Evolutionary conservation across 1,284 basidiomycete species (phyloP).

Genomic region (Schizophyllum amplum): DNA sequence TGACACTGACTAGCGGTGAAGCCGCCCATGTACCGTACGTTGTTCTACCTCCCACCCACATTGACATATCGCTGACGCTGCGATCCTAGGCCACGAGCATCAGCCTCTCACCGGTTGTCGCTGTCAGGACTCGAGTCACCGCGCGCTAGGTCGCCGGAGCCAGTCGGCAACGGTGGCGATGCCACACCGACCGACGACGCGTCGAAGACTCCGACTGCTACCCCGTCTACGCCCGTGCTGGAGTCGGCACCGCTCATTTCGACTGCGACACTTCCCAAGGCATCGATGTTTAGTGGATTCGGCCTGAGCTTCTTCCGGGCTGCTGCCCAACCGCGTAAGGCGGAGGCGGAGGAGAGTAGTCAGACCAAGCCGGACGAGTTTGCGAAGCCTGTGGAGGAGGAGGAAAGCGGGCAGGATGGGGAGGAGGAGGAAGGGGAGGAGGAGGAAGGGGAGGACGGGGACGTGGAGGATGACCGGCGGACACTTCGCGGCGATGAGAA

Average conservation of each 20-base stretch:
- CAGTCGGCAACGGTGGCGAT: slow-evolving; percentile 19
- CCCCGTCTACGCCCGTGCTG: slow-evolving; percentile 36
- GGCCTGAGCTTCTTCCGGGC: slow-evolving; percentile 55
- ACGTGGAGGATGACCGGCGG: slow-evolving; percentile 49
- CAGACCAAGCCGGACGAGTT: slow-evolving; percentile 13
- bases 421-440: neutral
- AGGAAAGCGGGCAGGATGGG: neutral
- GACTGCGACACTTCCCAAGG: slow-evolving; percentile 28
- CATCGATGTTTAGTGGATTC: slow-evolving; percentile 41
- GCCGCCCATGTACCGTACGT: slow-evolving; percentile 39
- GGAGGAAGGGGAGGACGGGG: slow-evolving; percentile 21
- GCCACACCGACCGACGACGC: slow-evolving; percentile 29
- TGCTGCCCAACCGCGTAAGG: slow-evolving; percentile 38
- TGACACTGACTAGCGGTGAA: slow-evolving; percentile 75
- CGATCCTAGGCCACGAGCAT: slow-evolving; percentile 8
- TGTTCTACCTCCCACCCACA: neutral
- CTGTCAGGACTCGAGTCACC: slow-evolving; percentile 13
- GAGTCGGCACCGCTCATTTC: slow-evolving; percentile 47
- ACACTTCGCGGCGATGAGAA: slow-evolving; percentile 43
- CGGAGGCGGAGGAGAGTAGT: too few species aligned
- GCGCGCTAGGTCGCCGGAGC: slow-evolving; percentile 10
- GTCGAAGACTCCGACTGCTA: slow-evolving; percentile 23
- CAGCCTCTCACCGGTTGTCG: slow-evolving; percentile 12
- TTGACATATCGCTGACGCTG: neutral
- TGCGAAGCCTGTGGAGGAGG: neutral